These are phyloP conservation scores for Pyrenopolyporus hunteri DNA, from an alignment of 495 filamentous ascomycete genomes.

Conservation along the genomic window DNA sequence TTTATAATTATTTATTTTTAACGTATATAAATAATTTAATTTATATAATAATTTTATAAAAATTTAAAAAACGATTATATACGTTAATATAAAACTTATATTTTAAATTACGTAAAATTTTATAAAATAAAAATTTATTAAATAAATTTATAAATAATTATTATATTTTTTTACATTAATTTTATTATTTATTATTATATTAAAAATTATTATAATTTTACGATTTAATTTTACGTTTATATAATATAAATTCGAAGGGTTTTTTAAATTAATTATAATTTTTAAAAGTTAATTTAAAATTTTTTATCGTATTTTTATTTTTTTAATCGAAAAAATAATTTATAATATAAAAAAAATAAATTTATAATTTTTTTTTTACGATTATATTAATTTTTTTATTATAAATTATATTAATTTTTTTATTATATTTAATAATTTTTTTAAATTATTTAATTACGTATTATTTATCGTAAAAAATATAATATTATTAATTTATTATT, in stretches of 20 bases:
- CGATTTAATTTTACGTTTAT: too few species aligned
- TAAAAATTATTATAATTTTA: background rate
- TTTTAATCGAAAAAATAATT: background rate
- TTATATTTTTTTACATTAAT: too few species aligned
- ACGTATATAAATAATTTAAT: too few species aligned
- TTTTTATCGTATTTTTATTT: background rate
- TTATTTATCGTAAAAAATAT: background rate
- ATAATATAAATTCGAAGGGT: too few species aligned
- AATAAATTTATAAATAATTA: too few species aligned
- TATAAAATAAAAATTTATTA: too few species aligned
- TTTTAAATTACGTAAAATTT: too few species aligned
- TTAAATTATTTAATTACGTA: background rate
- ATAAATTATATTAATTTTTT: background rate
- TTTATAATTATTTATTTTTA: too few species aligned
- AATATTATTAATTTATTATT: background rate
- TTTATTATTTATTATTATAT: background rate
- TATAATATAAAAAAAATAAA: background rate
- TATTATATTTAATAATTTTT: background rate
- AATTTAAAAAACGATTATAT: too few species aligned
- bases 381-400: background rate
- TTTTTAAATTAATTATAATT: background rate
- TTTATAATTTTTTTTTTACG: background rate
- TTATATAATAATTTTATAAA: too few species aligned
- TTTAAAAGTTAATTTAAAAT: background rate
- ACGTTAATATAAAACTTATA: too few species aligned